These are phyloP conservation scores for Blastocladiella britannica DNA, from an alignment of 192 early-diverging fungal species.

Conservation along the genomic window DNA sequence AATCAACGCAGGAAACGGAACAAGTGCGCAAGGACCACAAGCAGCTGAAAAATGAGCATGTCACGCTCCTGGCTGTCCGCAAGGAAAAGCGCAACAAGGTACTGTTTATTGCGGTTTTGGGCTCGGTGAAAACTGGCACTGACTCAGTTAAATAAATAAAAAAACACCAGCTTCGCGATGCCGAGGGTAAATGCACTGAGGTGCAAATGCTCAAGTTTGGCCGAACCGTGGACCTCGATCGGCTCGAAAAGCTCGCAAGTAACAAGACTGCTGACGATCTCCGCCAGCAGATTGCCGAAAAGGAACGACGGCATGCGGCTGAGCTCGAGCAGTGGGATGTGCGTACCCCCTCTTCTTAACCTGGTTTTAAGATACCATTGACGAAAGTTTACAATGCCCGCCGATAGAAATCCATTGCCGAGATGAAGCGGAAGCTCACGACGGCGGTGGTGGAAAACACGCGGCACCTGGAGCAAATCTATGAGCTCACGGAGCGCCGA, in stretches of 20 bases:
- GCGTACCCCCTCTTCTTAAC: slow-evolving; percentile 2
- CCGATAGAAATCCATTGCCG: slow-evolving; percentile 15
- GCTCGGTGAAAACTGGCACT: slow-evolving; percentile 3
- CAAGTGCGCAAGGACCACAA: slow-evolving; percentile 37
- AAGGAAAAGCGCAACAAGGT: slow-evolving; percentile 36
- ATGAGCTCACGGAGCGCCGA: slow-evolving; percentile 21
- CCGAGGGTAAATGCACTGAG: slow-evolving; percentile 23
- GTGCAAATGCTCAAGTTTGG: slow-evolving; percentile 51
- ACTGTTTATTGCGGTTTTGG: slow-evolving; percentile 3
- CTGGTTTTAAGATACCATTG: neutral
- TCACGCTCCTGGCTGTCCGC: slow-evolving; percentile 23
- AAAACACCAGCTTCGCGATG: slow-evolving; percentile 18
- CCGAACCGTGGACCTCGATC: slow-evolving; percentile 36
- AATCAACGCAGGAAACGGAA: slow-evolving; percentile 23
- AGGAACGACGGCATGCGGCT: slow-evolving; percentile 23
- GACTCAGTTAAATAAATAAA: neutral
- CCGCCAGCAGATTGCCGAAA: slow-evolving; percentile 29
- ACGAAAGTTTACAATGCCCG: neutral
- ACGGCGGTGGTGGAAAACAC: slow-evolving; percentile 29
- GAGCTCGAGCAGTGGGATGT: slow-evolving; percentile 25
- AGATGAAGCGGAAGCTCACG: slow-evolving; percentile 19
- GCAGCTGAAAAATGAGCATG: slow-evolving; percentile 37
- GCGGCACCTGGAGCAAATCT: slow-evolving; percentile 17
- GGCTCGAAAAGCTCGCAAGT: slow-evolving; percentile 34
- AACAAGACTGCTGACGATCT: slow-evolving; percentile 39